phyloP scores from a whole-genome alignment of 73 alveolate genomes.

The Paraurostyla sp. region DNA sequence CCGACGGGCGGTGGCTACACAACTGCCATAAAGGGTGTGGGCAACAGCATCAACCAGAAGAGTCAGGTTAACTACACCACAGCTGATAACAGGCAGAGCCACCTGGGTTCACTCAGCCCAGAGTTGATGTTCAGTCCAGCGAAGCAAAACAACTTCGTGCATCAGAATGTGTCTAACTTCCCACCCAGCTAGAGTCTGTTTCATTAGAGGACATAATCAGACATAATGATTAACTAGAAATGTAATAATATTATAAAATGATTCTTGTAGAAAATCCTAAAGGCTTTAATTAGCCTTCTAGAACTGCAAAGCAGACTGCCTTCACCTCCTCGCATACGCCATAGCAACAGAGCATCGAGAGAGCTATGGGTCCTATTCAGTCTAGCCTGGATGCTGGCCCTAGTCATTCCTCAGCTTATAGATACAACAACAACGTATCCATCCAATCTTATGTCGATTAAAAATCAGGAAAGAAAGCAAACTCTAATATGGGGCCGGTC shows the following conservation, averaged over 20 bases:
- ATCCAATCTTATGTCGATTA: constrained; percentile 13
- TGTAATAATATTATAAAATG: not conserved
- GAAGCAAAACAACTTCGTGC: not conserved
- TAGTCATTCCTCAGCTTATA: not conserved
- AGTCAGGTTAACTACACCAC: constrained; percentile 16
- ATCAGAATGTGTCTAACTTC: not conserved
- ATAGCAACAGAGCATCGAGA: not conserved
- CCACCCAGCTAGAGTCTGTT: not conserved
- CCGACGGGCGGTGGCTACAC: constrained; percentile 16
- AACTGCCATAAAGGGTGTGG: constrained; percentile 33
- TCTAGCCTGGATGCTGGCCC: constrained; percentile 36
- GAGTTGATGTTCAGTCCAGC: not conserved
- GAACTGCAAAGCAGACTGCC: constrained; percentile 25
- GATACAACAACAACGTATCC: constrained; percentile 29
- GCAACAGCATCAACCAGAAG: not conserved
- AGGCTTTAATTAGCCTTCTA: constrained; percentile 1
- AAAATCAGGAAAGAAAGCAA: constrained; percentile 18
- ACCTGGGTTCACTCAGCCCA: constrained; percentile 28
- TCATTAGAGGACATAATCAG: constrained; percentile 38
- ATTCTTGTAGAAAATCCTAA: not conserved
- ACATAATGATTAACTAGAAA: constrained; percentile 28
- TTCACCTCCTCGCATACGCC: constrained; percentile 46
- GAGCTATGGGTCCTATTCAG: not conserved
- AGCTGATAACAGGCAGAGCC: constrained; percentile 16
- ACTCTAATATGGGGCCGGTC: too few species aligned